A percentile compares a stretch with the other conserved stretches of the same genome.
These are phyloP conservation scores for Gymnopilus junonius DNA, from an alignment of 768 basidiomycete species.

Conservation along the genomic window DNA sequence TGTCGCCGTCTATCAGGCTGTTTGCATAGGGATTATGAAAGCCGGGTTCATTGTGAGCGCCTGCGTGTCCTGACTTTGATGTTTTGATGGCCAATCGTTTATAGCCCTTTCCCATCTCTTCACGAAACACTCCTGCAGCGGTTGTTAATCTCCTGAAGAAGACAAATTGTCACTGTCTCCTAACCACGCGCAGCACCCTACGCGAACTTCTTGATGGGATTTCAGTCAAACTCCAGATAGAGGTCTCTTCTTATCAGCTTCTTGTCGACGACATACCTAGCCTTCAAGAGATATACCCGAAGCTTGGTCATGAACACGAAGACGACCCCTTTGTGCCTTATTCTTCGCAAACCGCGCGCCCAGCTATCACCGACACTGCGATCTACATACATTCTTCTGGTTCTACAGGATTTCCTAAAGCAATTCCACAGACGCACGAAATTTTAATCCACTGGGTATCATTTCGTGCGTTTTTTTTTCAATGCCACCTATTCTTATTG, in stretches of 20 bases:
- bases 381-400: slow-evolving; percentile 54
- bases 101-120: slow-evolving; percentile 47
- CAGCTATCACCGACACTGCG: slow-evolving; percentile 24
- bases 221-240: slow-evolving; percentile 15
- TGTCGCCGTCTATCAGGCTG: slow-evolving; percentile 43
- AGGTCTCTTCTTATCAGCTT: slow-evolving; percentile 24
- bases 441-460: slow-evolving; percentile 36
- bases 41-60: slow-evolving; percentile 39
- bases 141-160: slow-evolving; percentile 40
- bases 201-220: slow-evolving; percentile 32
- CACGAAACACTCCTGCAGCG: slow-evolving; percentile 38
- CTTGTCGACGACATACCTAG: slow-evolving; percentile 35
- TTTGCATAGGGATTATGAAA: slow-evolving; percentile 40
- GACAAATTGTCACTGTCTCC: slow-evolving; percentile 40
- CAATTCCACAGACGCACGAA: slow-evolving; percentile 38
- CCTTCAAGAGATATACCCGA: slow-evolving; percentile 39
- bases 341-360: slow-evolving; percentile 10
- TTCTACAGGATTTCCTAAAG: slow-evolving; percentile 50
- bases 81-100: background rate
- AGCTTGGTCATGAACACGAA: slow-evolving; percentile 36
- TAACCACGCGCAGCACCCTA: slow-evolving; percentile 36
- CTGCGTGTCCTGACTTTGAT: background rate
- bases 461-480: slow-evolving; percentile 32
- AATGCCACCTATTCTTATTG: background rate
- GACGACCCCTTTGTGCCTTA: slow-evolving; percentile 33